Conservation (phyloP, 257 asterid species). For the Solanum lycopersicoides region DNA sequence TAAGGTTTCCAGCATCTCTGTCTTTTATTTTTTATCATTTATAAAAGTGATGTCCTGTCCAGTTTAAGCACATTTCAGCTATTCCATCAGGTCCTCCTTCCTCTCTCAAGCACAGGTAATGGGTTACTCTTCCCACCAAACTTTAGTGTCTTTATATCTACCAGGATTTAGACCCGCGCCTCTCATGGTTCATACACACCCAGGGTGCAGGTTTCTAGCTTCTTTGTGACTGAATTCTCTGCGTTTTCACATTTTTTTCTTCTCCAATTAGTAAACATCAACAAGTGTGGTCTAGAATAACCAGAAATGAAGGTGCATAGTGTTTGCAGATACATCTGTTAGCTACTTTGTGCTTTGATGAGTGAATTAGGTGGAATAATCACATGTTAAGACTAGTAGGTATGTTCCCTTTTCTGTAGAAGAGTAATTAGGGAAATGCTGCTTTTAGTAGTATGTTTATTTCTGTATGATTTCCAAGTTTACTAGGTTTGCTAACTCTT, state of each 20-base stretch:
- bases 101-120: background rate
- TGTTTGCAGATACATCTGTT: background rate
- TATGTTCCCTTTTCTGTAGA: background rate
- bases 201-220: background rate
- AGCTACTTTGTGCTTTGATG: background rate
- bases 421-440: background rate
- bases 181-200: background rate
- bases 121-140: background rate
- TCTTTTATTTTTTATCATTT: background rate
- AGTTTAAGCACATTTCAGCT: background rate
- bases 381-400: background rate
- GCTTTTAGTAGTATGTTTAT: background rate
- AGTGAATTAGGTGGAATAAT: background rate
- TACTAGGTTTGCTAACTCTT: background rate
- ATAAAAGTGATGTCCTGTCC: background rate
- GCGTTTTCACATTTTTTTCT: background rate
- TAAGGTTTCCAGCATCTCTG: background rate
- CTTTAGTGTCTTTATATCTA: background rate
- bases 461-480: background rate
- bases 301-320: background rate
- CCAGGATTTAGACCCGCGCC: background rate
- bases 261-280: background rate
- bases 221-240: background rate
- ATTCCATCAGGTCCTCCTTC: background rate
- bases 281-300: background rate